Conservation (phyloP, 306 rosid genomes). For the Dalbergia cochinchinensis region DNA sequence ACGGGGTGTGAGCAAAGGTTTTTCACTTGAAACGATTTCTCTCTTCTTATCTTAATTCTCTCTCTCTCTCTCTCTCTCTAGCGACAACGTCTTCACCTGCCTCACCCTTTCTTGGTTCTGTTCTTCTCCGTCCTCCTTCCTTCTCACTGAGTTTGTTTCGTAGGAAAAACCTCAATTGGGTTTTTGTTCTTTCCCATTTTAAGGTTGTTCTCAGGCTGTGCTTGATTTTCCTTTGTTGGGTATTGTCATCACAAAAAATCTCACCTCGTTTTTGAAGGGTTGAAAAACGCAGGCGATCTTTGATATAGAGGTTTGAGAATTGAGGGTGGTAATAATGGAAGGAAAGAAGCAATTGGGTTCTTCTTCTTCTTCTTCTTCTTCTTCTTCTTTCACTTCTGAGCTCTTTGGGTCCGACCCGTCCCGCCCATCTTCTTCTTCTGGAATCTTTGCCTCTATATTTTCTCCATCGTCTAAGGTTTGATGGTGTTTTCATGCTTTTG, state of each 20-base stretch:
- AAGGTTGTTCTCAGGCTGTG: constrained; percentile 51
- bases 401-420: constrained; percentile 70
- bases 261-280: constrained; percentile 29
- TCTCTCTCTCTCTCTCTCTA: background rate
- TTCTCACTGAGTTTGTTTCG: constrained; percentile 46
- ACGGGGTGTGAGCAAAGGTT: constrained; percentile 51
- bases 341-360: constrained; percentile 62
- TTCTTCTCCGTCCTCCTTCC: constrained; percentile 31
- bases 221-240: constrained; percentile 34
- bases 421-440: constrained; percentile 54
- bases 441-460: constrained; percentile 69
- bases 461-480: constrained; percentile 72
- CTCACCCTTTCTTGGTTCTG: constrained; percentile 44
- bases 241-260: constrained; percentile 17
- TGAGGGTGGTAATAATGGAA: constrained; percentile 58
- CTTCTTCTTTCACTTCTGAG: constrained; percentile 76
- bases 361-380: constrained; percentile 48
- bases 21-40: background rate
- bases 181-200: constrained; percentile 23
- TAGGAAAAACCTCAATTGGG: constrained; percentile 44
- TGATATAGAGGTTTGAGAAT: background rate
- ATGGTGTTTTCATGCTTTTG: constrained; percentile 10
- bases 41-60: background rate
- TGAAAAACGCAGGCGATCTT: constrained; percentile 35
- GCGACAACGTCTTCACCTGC: constrained; percentile 62